A percentile compares a stretch with the other conserved stretches of the same genome.
Evolutionary conservation across 2,329 filamentous ascomycete genomes (phyloP).

Genomic region (Ceratocystis cubensis): DNA sequence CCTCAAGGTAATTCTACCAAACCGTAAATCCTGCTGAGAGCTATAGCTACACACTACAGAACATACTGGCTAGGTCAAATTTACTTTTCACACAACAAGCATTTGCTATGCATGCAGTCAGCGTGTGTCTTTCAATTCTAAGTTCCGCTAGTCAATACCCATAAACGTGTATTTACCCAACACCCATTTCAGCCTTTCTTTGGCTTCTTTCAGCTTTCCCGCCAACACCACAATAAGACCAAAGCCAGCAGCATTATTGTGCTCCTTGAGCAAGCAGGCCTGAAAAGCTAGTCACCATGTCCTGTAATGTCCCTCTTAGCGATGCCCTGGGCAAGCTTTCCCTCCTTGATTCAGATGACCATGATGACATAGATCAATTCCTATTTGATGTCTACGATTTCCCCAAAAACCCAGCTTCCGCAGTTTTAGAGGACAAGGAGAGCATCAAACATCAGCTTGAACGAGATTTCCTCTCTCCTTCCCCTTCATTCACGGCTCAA

Average conservation of each 20-base stretch:
- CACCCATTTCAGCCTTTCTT: too few species aligned
- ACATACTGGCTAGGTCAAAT: not conserved
- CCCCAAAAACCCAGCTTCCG: not conserved
- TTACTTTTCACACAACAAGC: not conserved
- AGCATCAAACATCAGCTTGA: conserved; percentile 61
- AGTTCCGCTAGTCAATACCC: not conserved
- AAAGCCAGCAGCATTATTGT: too few species aligned
- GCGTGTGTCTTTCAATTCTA: not conserved
- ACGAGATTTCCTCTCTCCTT: conserved; percentile 64
- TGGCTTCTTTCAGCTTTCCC: too few species aligned
- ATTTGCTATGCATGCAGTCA: not conserved
- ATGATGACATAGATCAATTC: conserved; percentile 16
- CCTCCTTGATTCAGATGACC: conserved; percentile 8
- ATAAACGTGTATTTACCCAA: too few species aligned
- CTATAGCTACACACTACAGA: not conserved
- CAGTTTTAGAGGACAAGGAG: conserved; percentile 30
- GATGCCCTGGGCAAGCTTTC: conserved; percentile 10
- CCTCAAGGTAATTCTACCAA: not conserved
- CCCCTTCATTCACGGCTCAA: conserved; percentile 62
- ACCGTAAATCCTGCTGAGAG: not conserved
- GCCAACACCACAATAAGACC: too few species aligned
- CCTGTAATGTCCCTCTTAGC: not conserved
- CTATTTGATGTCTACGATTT: conserved; percentile 9
- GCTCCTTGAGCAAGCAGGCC: too few species aligned
- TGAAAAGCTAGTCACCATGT: not conserved